Conservation (phyloP, 768 basidiomycete species). For the Panus rudis region DNA sequence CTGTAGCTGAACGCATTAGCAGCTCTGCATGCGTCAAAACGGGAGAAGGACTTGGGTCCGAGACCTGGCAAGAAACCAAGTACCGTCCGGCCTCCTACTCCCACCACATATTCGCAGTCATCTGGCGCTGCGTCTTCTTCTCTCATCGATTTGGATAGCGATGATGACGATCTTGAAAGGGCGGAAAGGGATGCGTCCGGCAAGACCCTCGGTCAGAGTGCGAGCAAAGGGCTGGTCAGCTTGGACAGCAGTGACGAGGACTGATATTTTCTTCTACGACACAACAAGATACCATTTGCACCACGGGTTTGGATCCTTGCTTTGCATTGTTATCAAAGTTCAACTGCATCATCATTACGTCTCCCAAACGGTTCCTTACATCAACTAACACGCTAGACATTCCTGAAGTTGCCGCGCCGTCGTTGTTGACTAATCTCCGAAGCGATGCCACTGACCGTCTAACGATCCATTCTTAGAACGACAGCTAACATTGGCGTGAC, state of each 20-base stretch:
- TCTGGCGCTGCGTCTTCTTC: background rate
- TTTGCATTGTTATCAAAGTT: background rate
- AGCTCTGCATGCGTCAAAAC: constrained; percentile 42
- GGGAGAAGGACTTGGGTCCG: constrained; percentile 51
- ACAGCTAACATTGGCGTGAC: too few species aligned
- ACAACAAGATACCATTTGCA: background rate
- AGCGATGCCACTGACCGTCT: background rate
- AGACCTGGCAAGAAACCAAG: constrained; percentile 45
- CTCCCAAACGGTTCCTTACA: background rate
- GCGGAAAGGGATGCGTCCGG: background rate
- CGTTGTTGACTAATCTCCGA: background rate
- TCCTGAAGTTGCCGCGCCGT: background rate
- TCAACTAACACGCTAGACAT: background rate
- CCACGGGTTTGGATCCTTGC: background rate
- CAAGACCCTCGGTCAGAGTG: background rate
- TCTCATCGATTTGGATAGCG: constrained; percentile 23
- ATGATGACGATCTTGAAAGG: constrained; percentile 12
- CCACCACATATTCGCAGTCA: constrained; percentile 26
- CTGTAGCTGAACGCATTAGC: constrained; percentile 51
- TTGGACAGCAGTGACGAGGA: background rate
- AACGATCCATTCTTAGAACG: background rate
- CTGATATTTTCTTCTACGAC: background rate
- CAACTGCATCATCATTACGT: background rate
- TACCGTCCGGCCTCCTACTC: constrained; percentile 53
- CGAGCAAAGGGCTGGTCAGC: background rate